Percentiles rank a stretch among this genome's conserved stretches.
Conservation (phyloP, 2,329 filamentous ascomycete species). For the Didymellaceae sp. region DNA sequence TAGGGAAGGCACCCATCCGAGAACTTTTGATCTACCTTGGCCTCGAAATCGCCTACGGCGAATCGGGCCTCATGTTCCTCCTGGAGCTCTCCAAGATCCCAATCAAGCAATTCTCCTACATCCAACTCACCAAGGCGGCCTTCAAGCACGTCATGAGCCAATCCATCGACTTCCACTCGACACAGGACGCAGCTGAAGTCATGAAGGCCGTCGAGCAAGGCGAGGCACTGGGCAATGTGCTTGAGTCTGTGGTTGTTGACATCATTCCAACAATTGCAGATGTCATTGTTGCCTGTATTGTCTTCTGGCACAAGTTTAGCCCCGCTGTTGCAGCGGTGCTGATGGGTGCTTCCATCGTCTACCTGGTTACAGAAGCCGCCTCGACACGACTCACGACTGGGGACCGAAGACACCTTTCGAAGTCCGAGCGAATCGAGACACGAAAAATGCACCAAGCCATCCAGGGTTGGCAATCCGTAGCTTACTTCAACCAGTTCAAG, state of each 20-base stretch:
- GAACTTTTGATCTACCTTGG: slow-evolving; percentile 59
- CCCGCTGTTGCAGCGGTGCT: slow-evolving; percentile 1
- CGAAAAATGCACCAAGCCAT: slow-evolving; percentile 21
- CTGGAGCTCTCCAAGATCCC: slow-evolving; percentile 59
- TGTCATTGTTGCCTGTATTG: slow-evolving; percentile 58
- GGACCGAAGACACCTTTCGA: slow-evolving; percentile 5
- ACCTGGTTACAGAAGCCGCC: slow-evolving; percentile 1
- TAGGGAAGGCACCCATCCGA: slow-evolving; percentile 53
- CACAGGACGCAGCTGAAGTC: slow-evolving; percentile 69
- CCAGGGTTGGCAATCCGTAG: slow-evolving; percentile 60
- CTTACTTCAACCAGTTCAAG: slow-evolving; percentile 52
- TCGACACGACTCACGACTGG: slow-evolving; percentile 7
- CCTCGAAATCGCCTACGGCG: slow-evolving; percentile 48
- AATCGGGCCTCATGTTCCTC: slow-evolving; percentile 56
- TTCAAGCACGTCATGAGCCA: slow-evolving; percentile 71
- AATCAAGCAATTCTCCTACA: slow-evolving; percentile 52
- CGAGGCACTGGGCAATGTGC: slow-evolving; percentile 60
- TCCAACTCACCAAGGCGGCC: slow-evolving; percentile 32
- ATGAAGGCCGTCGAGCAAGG: slow-evolving; percentile 64
- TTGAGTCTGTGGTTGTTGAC: slow-evolving; percentile 63
- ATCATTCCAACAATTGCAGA: slow-evolving; percentile 62
- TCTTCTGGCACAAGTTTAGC: slow-evolving; percentile 12
- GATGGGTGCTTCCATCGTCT: slow-evolving; percentile 3
- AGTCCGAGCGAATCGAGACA: slow-evolving; percentile 8
- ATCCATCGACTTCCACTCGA: slow-evolving; percentile 72